These are phyloP conservation scores for Trapa incisa DNA, from an alignment of 345 rosid species.

Conservation along the genomic window DNA sequence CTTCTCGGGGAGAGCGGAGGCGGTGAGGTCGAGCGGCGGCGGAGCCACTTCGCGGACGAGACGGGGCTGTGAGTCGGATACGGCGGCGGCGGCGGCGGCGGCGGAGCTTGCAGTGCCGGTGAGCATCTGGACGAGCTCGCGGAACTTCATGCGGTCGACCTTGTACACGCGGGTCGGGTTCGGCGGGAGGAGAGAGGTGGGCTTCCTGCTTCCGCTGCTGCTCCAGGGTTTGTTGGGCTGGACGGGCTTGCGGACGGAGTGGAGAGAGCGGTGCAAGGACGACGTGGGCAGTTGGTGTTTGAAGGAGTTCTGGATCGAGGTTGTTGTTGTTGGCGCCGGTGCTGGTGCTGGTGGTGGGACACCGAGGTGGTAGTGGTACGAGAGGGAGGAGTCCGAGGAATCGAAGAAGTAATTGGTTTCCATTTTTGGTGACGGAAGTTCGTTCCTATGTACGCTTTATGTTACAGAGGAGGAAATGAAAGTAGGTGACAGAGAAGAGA, in stretches of 20 bases:
- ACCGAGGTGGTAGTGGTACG: not conserved
- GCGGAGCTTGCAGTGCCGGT: constrained; percentile 29
- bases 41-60: constrained; percentile 34
- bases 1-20: not conserved
- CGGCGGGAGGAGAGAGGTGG: constrained; percentile 50
- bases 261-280: constrained; percentile 28
- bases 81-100: constrained; percentile 18
- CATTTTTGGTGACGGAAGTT: not conserved
- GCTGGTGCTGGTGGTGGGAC: not conserved
- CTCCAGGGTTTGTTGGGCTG: constrained; percentile 48
- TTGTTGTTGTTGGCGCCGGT: not conserved
- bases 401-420: constrained; percentile 2
- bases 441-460: not conserved
- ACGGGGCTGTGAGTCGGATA: constrained; percentile 12
- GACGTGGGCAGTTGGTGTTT: constrained; percentile 1
- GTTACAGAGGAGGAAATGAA: not conserved
- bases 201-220: constrained; percentile 16
- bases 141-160: constrained; percentile 64
- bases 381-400: constrained; percentile 6
- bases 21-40: constrained; percentile 24
- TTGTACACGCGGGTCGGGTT: constrained; percentile 56
- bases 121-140: constrained; percentile 75
- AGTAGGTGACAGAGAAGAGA: not conserved
- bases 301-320: not conserved
- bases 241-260: constrained; percentile 37